phyloP scores from a whole-genome alignment of 2,329 filamentous ascomycete genomes.

The Exophiala sp. region DNA sequence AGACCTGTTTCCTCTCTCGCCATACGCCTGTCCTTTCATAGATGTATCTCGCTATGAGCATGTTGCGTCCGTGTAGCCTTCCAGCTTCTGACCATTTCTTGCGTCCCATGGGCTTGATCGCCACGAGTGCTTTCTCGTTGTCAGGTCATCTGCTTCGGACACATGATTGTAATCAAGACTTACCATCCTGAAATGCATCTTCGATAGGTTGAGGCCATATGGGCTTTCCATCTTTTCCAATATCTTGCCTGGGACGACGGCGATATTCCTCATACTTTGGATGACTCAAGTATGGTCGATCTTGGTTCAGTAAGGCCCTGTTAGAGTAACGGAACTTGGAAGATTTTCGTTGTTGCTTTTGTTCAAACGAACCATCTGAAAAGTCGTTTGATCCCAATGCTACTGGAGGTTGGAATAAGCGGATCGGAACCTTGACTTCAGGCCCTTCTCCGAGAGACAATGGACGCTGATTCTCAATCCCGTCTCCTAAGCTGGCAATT shows the following conservation, averaged over 20 bases:
- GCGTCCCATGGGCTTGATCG: constrained; percentile 56
- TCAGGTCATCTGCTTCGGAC: constrained; percentile 4
- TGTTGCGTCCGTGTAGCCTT: constrained; percentile 58
- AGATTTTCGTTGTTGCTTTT: constrained; percentile 1
- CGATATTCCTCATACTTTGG: constrained; percentile 44
- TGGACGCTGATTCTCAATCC: constrained; percentile 25
- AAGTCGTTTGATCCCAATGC: constrained; percentile 27
- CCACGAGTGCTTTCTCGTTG: constrained; percentile 45
- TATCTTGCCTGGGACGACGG: constrained; percentile 41
- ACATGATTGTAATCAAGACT: constrained; percentile 23
- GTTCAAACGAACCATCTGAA: constrained; percentile 6
- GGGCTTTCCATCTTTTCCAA: constrained; percentile 42
- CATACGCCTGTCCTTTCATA: constrained; percentile 51
- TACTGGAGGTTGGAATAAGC: constrained; percentile 17
- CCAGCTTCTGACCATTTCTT: constrained; percentile 51
- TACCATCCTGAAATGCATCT: constrained; percentile 48
- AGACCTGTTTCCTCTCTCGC: constrained; percentile 58
- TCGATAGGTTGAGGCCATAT: constrained; percentile 47
- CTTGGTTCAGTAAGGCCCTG: constrained; percentile 2
- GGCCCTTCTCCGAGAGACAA: background rate
- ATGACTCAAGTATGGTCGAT: constrained; percentile 24
- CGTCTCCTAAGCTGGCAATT: constrained; percentile 31
- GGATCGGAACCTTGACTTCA: background rate
- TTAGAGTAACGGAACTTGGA: constrained; percentile 5
- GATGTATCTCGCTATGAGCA: constrained; percentile 59